phyloP scores from a whole-genome alignment of 768 basidiomycete genomes.

The Cystobasidium ongulense region DNA sequence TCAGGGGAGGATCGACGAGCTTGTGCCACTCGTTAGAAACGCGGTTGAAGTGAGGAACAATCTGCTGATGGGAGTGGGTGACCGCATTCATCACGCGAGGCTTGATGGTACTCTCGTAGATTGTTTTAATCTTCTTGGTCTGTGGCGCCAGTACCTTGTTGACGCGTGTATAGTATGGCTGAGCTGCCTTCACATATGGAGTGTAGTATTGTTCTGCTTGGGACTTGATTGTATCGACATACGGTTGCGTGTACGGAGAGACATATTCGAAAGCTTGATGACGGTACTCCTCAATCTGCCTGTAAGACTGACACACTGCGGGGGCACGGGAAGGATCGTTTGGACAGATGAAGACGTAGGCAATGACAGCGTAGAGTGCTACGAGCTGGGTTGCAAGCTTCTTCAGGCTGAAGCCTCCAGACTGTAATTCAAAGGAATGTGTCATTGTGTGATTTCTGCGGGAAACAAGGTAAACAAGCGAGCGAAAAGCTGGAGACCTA shows the following conservation, averaged over 20 bases:
- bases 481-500: not conserved
- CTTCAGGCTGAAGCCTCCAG: conserved; percentile 22
- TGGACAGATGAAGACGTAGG: conserved; percentile 26
- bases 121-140: not conserved
- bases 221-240: not conserved
- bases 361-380: conserved; percentile 13
- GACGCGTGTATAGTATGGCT: conserved; percentile 8
- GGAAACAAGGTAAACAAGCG: not conserved
- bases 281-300: conserved; percentile 10
- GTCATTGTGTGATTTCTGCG: not conserved
- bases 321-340: conserved; percentile 28
- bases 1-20: not conserved
- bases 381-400: conserved; percentile 10
- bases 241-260: conserved; percentile 18
- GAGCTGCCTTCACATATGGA: conserved; percentile 8
- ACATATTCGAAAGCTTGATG: conserved; percentile 5
- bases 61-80: conserved; percentile 5
- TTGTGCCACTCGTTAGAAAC: not conserved
- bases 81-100: conserved; percentile 15
- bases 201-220: not conserved
- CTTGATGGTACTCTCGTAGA: not conserved
- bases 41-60: conserved; percentile 1
- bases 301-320: conserved; percentile 24
- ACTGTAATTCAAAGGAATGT: not conserved
- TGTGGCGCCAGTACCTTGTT: not conserved